Conservation (phyloP, 768 basidiomycete genomes). For the Suillus subluteus region DNA sequence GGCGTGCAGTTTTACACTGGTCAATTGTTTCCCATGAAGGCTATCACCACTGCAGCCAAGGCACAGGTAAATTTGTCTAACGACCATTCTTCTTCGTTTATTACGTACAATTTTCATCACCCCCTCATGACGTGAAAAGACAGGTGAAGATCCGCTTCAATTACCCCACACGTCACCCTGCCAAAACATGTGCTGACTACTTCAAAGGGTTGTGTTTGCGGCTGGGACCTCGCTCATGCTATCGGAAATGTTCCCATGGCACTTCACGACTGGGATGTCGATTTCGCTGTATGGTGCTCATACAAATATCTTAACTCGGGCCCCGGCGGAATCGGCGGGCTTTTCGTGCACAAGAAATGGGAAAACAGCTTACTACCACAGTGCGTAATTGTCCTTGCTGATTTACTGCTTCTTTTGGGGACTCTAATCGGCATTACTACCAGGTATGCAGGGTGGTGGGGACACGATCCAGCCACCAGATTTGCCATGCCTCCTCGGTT, state of each 20-base stretch:
- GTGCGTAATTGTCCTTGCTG: conserved; percentile 44
- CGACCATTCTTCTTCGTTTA: conserved; percentile 21
- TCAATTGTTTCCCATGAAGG: conserved; percentile 88
- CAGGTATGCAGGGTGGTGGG: conserved; percentile 98
- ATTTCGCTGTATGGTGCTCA: conserved; percentile 98
- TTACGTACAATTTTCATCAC: conserved; percentile 28
- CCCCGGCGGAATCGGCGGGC: conserved; percentile 95
- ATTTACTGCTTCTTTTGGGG: conserved; percentile 15
- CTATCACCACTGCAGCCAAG: conserved; percentile 83
- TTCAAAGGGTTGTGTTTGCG: conserved; percentile 87
- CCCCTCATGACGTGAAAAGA: conserved; percentile 12
- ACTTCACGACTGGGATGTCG: conserved; percentile 92
- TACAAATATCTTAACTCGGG: conserved; percentile 99
- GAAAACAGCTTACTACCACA: conserved; percentile 61
- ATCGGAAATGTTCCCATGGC: conserved; percentile 89
- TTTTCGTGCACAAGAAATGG: conserved; percentile 89
- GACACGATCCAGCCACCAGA: conserved; percentile 83
- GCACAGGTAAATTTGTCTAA: conserved; percentile 59
- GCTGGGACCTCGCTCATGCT: conserved; percentile 97
- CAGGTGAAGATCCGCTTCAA: conserved; percentile 20
- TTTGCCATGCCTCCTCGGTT: conserved; percentile 90
- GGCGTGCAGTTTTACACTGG: conserved; percentile 98
- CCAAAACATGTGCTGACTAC: conserved; percentile 18
- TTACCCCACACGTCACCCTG: conserved; percentile 15
- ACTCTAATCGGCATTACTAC: conserved; percentile 21